Percentiles rank a stretch among this genome's conserved stretches.
Conservation (phyloP, 257 asterid species). For the Nicotiana noctiflora region DNA sequence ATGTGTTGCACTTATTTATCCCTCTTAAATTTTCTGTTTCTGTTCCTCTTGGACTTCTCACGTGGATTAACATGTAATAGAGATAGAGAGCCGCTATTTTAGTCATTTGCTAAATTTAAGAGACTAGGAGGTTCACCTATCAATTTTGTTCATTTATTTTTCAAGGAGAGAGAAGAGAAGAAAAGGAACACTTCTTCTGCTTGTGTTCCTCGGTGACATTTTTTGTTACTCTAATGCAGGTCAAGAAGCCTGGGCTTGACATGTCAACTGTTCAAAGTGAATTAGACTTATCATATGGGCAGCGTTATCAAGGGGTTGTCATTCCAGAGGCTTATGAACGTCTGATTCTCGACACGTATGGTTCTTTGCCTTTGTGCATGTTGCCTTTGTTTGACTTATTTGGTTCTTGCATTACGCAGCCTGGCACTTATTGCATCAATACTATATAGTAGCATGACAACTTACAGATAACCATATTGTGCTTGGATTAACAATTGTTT, state of each 20-base stretch:
- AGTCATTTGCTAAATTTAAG: background rate
- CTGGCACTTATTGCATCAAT: background rate
- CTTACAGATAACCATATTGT: background rate
- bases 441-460: background rate
- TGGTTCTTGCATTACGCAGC: background rate
- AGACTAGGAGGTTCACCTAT: background rate
- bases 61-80: background rate
- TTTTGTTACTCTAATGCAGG: slow-evolving; percentile 46
- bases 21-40: background rate
- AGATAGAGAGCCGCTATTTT: background rate
- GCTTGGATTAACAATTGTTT: background rate
- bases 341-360: slow-evolving; percentile 95
- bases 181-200: background rate
- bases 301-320: slow-evolving; percentile 70
- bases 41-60: background rate
- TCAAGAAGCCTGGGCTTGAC: slow-evolving; percentile 94
- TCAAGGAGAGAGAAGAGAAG: background rate
- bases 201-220: background rate
- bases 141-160: background rate
- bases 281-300: slow-evolving; percentile 80
- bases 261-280: slow-evolving; percentile 92
- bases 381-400: background rate
- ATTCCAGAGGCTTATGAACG: slow-evolving; percentile 99
- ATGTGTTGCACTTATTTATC: background rate
- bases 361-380: background rate